Base-by-base conservation (phyloP, 2,329 filamentous ascomycete species). In the Xylariaceae sp. region DNA sequence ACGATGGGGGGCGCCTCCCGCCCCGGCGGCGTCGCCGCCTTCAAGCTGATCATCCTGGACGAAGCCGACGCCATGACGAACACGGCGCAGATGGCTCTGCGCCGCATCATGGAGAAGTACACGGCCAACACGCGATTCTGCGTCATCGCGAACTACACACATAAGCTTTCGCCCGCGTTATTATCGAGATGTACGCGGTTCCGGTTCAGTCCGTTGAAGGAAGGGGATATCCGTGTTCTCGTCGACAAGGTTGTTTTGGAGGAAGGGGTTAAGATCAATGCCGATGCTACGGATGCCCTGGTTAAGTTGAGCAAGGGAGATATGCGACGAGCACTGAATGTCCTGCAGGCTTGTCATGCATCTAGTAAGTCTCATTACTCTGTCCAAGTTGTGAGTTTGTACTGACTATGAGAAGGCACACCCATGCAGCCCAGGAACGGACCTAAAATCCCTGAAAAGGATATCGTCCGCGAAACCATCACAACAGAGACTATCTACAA, bases 51-150 rank as follows among this genome's bases (percentile, higher is more conserved):
- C 72, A 90, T 99, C 57, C 84, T 99, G 3, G 94, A 99, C 74
- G 94, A 99, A 78, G 94, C 94, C n/a, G 94, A 99, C 74, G 94
- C 94, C 56, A 99, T 99, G 94, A 99, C 94, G n/a, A 89, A 90
- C 56, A 95, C 93, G 0, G 94, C 94, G 4, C 94, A 99, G 76
- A 99, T 99, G 93, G 94, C 94, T 0, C 80, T 99, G 57, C 85
- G 94, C 63, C 82, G 94, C 52, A 97, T 99, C 71, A 99, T 99
- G 94, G 94, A 99, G 73, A 96, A 96, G 77, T 99, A 99, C 78
- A 99, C 94, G 0, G 90, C 90, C 61, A 99, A 99, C 77, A 97
- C 94, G 2, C 83, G 94, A 55, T 99, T 99, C 77, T 97, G 93
- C 77, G 91, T 99, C 72, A 97, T 99, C 68, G 94, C 94, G 68